Evolutionary conservation across 2,329 filamentous ascomycete genomes (phyloP).

Genomic region (Diaporthe citriasiana): DNA sequence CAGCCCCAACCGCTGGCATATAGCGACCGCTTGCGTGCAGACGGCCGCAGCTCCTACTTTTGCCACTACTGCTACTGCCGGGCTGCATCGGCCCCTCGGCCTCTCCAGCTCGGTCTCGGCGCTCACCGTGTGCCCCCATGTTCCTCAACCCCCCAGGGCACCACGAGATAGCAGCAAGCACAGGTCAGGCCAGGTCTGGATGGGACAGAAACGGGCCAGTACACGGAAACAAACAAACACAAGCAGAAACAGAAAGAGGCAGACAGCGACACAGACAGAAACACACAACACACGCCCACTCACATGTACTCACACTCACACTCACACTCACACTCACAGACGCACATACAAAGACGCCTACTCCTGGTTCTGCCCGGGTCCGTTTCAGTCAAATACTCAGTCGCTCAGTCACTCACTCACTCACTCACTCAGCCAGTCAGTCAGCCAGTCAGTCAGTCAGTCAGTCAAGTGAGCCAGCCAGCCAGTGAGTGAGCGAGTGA

Average conservation of each 20-base stretch:
- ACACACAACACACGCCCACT: neutral
- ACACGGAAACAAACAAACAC: neutral
- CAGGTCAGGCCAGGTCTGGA: neutral
- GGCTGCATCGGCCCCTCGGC: constrained; percentile 22
- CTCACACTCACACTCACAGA: neutral
- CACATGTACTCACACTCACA: no score
- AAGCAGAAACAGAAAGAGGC: neutral
- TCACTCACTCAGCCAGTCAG: neutral
- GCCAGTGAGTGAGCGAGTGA: neutral
- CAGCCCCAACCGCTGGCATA: neutral
- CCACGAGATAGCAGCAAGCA: constrained; percentile 17
- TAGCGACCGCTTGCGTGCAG: constrained; percentile 1
- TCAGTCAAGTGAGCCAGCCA: constrained; percentile 1
- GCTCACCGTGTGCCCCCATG: constrained; percentile 12
- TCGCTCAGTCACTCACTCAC: neutral
- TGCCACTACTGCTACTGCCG: constrained; percentile 18
- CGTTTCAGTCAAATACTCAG: neutral
- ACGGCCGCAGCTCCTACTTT: constrained; percentile 12
- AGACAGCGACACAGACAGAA: neutral
- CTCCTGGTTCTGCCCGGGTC: neutral
- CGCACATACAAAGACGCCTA: neutral
- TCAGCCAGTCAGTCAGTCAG: neutral
- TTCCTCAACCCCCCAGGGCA: neutral
- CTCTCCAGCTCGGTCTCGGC: constrained; percentile 28
- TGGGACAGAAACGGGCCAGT: neutral